Percentiles rank a stretch among this genome's conserved stretches.
phyloP scores from a whole-genome alignment of 2,329 filamentous ascomycete species.

The Cordyceps pruinosa region DNA sequence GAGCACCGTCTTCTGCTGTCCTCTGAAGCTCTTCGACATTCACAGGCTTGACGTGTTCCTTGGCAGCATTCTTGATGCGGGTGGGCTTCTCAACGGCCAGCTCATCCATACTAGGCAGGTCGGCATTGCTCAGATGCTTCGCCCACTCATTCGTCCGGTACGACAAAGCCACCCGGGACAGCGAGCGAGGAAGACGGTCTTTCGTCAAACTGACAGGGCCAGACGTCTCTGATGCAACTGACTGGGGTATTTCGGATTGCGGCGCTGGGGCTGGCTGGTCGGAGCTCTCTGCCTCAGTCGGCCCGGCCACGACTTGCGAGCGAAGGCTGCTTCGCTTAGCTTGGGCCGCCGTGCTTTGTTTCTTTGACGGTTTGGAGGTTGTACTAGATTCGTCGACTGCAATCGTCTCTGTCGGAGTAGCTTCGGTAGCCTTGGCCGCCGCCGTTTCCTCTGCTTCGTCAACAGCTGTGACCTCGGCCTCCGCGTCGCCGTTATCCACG shows the following conservation, averaged over 20 bases:
- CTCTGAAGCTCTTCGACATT: constrained; percentile 59
- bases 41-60: constrained; percentile 54
- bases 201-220: constrained; percentile 45
- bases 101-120: constrained; percentile 60
- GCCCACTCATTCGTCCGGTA: constrained; percentile 96
- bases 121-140: constrained; percentile 75
- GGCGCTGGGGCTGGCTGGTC: not conserved
- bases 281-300: not conserved
- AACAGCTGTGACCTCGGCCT: not conserved
- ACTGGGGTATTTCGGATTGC: constrained; percentile 31
- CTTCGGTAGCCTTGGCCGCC: not conserved
- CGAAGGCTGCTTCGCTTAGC: not conserved
- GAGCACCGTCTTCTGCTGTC: constrained; percentile 47
- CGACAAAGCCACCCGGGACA: constrained; percentile 71
- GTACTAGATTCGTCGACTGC: not conserved
- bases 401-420: not conserved
- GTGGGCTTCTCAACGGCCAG: constrained; percentile 40
- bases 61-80: constrained; percentile 13
- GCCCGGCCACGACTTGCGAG: not conserved
- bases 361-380: not conserved
- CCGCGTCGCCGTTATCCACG: not conserved
- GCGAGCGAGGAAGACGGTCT: constrained; percentile 58
- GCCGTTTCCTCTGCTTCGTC: not conserved
- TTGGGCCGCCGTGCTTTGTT: not conserved
- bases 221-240: constrained; percentile 35